Base-by-base conservation (phyloP, 2,329 filamentous ascomycete species). In the Ascochyta rabiei region DNA sequence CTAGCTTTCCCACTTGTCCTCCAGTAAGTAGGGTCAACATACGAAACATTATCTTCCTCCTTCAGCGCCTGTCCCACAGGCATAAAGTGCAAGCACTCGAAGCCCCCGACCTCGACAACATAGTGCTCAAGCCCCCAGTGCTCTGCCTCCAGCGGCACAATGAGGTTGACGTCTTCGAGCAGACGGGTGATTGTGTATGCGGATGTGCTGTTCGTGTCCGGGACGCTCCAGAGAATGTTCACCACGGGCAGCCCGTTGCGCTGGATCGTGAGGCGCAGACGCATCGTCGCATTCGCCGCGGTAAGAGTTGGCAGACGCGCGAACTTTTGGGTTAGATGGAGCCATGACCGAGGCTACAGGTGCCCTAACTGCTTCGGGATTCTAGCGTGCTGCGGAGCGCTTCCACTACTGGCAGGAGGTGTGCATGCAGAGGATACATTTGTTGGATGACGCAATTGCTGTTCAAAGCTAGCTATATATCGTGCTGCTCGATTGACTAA, bases 111-210 rank as follows among this genome's bases (percentile, higher is more conserved):
- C 74, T 96, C 90, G 26, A 96, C 90, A 8, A 84, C 84, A 74
- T 98, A 98, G 71, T 97, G 91, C 68, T 97, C 93, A 3, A 96
- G 77, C 0, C 91, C 91, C 91, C 91, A 96, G 56, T 91, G 81
- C 35, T 82, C 82, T 52, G 87, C 86, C 77, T 96, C 92, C 0
- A 98, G 84, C 0, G 93, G 92, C 2, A 97, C 79, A 15, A 89
- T 82, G 38, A 90, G 85, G 75, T 96, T 93, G 62, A 97, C 81
- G 57, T 91, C 84, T 60, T 89, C 86, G 33, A 97, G 80, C 2
- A 97, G 83, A 62, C 89, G 86, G 26, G 89, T 84, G 56, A 96
- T 82, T 2, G 91, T 96, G 48, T 71, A 72, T 3, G 67, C 63
- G 21, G 69, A 57, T 2, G 68, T 48, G 58, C 68, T 68, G 44